Base-by-base conservation (phyloP, 164 flowering plant genomes). In the Protea cynaroides region DNA sequence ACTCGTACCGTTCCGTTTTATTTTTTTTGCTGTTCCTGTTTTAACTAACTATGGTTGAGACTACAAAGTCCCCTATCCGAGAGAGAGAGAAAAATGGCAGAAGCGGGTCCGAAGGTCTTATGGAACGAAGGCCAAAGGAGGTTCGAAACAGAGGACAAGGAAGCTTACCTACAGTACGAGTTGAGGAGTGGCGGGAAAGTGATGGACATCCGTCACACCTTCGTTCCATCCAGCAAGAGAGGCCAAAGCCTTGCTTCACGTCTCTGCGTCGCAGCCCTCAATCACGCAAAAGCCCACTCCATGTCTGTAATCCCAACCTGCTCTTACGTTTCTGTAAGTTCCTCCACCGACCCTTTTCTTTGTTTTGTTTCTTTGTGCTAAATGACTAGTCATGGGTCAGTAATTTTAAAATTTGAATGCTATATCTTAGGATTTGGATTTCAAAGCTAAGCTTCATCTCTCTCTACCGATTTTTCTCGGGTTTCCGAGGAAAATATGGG, bases 201-300 rank as follows among this genome's bases (percentile, higher is more conserved):
- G 51, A 87, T 91, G 87, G 92, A 91, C 55, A 75, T 89, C 14
- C 60, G 77, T 25, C 97, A 91, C 75, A 89, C 96, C 10, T 91
- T 53, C 64, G 97, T 91, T 1, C 97, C 97, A 0, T 63, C 84
- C 10, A 80, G 79, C 68, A 91, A 89, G 76, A 74, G 97, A 66
- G 96, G 97, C 15, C 64, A 79, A 36, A 96, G 97, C 22, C 61
- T 92, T 71, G 96, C 96, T 38, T 75, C 89, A 37, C 82, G 65
- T 56, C 88, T 92, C 69, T 87, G 90, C 60, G 72, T 74, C 44
- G 76, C 92, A 0, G 97, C 97, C 63, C 81, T 90, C 71, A 63
- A 79, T 54, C 94, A 88, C 67, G 94, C 94, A 66, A 72, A 80
- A 43, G 72, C 78, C 36, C 80, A 79, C 66, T 80, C 89, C 74